These are phyloP conservation scores for Alternaria sp. DNA, from an alignment of 2,329 filamentous ascomycete genomes.

Conservation along the genomic window DNA sequence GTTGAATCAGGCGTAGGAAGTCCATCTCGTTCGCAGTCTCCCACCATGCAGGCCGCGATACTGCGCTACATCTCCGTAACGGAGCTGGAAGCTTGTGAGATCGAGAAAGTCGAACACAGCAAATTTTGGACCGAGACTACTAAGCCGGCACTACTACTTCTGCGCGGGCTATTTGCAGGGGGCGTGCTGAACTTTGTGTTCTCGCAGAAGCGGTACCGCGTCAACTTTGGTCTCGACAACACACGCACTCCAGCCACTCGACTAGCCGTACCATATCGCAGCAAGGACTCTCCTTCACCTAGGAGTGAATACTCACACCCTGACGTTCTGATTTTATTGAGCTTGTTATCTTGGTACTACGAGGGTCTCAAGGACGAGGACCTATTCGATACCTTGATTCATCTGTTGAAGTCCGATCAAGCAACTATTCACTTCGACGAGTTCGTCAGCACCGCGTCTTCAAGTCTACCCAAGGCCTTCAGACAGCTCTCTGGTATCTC, in stretches of 20 bases:
- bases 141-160: constrained; percentile 52
- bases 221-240: constrained; percentile 67
- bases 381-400: constrained; percentile 55
- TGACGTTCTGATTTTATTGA: constrained; percentile 70
- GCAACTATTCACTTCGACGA: constrained; percentile 58
- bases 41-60: constrained; percentile 41
- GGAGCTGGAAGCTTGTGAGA: constrained; percentile 36
- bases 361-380: constrained; percentile 61
- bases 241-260: constrained; percentile 58
- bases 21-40: constrained; percentile 50
- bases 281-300: constrained; percentile 68
- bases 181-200: constrained; percentile 63
- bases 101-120: constrained; percentile 26
- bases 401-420: constrained; percentile 61
- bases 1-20: constrained; percentile 57
- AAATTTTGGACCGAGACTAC: constrained; percentile 49
- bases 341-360: constrained; percentile 72
- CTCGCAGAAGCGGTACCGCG: constrained; percentile 66
- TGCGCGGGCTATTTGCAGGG: constrained; percentile 63
- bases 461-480: constrained; percentile 48
- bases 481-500: constrained; percentile 33
- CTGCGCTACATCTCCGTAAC: constrained; percentile 55
- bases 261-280: constrained; percentile 66
- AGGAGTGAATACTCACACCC: constrained; percentile 73
- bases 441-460: constrained; percentile 53